These are phyloP conservation scores for Diplodia corticola DNA, from an alignment of 2,329 filamentous ascomycete species.

Conservation along the genomic window DNA sequence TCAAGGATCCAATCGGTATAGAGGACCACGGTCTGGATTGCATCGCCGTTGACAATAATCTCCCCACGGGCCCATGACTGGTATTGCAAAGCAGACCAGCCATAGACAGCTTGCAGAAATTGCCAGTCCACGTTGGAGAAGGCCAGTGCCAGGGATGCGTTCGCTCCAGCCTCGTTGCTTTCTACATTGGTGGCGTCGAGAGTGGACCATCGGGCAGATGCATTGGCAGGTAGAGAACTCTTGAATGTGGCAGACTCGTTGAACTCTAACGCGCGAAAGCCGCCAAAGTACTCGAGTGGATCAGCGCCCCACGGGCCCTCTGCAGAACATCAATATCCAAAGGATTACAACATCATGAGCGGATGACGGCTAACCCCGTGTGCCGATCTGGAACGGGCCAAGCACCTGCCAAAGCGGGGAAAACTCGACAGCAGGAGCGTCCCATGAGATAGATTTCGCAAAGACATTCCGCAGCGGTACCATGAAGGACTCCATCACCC, in stretches of 20 bases:
- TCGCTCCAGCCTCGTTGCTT: slow-evolving; percentile 32
- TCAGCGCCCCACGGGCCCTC: slow-evolving; percentile 62
- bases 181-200: slow-evolving; percentile 33
- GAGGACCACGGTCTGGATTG: slow-evolving; percentile 42
- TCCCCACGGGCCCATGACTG: slow-evolving; percentile 59
- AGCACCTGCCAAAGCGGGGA: slow-evolving; percentile 52
- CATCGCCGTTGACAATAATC: slow-evolving; percentile 42
- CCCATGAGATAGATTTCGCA: background rate
- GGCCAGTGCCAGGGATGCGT: slow-evolving; percentile 45
- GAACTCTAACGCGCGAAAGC: slow-evolving; percentile 51
- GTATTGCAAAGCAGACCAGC: slow-evolving; percentile 60
- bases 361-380: slow-evolving; percentile 49
- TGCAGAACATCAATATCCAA: slow-evolving; percentile 29
- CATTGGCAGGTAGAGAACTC: slow-evolving; percentile 55
- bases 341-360: slow-evolving; percentile 22
- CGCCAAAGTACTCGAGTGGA: slow-evolving; percentile 55
- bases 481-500: slow-evolving; percentile 1
- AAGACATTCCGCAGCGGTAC: background rate
- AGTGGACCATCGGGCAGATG: slow-evolving; percentile 51
- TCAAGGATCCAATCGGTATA: slow-evolving; percentile 54
- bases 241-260: slow-evolving; percentile 46
- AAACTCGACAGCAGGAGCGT: slow-evolving; percentile 32
- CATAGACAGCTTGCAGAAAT: slow-evolving; percentile 55
- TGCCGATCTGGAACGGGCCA: slow-evolving; percentile 60
- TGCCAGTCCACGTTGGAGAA: slow-evolving; percentile 57